Conservation (phyloP, 768 basidiomycete genomes). For the Phlebiopsis flavidoalba region DNA sequence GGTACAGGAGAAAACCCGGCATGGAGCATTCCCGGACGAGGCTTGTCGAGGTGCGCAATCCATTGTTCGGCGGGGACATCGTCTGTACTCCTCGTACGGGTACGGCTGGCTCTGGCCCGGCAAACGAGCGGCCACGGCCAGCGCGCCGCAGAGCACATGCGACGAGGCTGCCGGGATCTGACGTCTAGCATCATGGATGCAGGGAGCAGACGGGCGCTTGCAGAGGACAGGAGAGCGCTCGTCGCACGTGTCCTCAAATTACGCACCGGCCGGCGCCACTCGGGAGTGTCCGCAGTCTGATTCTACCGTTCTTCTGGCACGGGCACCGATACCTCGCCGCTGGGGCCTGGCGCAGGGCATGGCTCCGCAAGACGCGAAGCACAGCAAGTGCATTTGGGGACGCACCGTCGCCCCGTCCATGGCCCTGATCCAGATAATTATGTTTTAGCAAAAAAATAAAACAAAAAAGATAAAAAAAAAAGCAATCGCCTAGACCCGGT, state of each 20-base stretch:
- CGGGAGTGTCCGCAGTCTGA: conserved; percentile 1
- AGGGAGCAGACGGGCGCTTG: not conserved
- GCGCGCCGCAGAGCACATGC: conserved; percentile 16
- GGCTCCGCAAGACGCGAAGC: too few species aligned
- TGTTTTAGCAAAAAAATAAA: too few species aligned
- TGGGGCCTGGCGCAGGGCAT: too few species aligned
- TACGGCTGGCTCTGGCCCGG: not conserved
- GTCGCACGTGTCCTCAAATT: not conserved
- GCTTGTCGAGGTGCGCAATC: not conserved
- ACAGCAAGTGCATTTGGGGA: too few species aligned
- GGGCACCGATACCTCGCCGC: conserved; percentile 2
- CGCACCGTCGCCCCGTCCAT: too few species aligned
- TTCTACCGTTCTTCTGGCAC: conserved; percentile 1
- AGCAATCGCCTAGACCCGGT: too few species aligned
- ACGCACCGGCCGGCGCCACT: conserved; percentile 1
- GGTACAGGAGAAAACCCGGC: not conserved
- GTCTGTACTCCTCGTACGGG: not conserved
- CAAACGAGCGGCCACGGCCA: conserved; percentile 13
- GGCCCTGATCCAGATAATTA: too few species aligned
- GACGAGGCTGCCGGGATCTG: conserved; percentile 16
- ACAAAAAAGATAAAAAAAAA: too few species aligned
- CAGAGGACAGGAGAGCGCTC: not conserved
- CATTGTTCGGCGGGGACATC: not conserved
- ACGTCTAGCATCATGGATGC: conserved; percentile 16
- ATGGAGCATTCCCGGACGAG: not conserved